Percentiles rank a stretch among this genome's conserved stretches.
These are phyloP conservation scores for Plasmodium falciparum DNA, from an alignment of 169 alveolate genomes.

Conservation along the genomic window DNA sequence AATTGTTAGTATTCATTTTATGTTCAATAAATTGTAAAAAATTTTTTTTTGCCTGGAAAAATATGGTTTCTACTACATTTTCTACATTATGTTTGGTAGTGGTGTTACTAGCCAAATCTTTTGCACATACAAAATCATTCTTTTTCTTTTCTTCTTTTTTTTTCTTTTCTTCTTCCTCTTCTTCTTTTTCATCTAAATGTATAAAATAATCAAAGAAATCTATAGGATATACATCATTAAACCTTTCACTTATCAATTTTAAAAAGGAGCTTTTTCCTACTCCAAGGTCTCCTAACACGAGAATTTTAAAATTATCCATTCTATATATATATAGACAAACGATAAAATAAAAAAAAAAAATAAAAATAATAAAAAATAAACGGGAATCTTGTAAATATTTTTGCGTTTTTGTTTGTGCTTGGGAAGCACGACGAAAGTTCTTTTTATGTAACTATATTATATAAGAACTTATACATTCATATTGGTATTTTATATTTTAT, in stretches of 20 bases:
- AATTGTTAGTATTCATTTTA: conserved; percentile 32
- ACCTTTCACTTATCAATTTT: conserved; percentile 41
- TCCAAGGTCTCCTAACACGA: conserved; percentile 69
- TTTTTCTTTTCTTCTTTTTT: not conserved
- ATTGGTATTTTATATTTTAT: too few relatives aligned
- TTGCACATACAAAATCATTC: conserved; percentile 7
- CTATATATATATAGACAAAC: not conserved
- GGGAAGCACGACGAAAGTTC: too few relatives aligned
- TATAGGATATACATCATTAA: conserved; percentile 54
- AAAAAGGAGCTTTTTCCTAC: conserved; percentile 75
- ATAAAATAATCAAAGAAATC: conserved; percentile 52
- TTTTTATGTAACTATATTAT: too few relatives aligned
- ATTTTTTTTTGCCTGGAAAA: conserved; percentile 69
- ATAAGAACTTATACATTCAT: too few relatives aligned
- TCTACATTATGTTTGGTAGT: conserved; percentile 33
- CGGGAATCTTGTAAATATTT: too few relatives aligned
- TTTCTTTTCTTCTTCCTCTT: conserved; percentile 6
- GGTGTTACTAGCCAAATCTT: conserved; percentile 57
- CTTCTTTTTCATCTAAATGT: conserved; percentile 34
- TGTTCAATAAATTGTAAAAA: conserved; percentile 51
- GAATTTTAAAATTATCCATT: conserved; percentile 53
- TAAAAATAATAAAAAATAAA: too few relatives aligned
- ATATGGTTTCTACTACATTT: conserved; percentile 37
- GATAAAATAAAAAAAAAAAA: too few relatives aligned
- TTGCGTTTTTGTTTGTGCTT: too few relatives aligned